A percentile compares a stretch with the other conserved stretches of the same genome.
Evolutionary conservation across 1,139 yeast genomes (phyloP).

Genomic region (Wickerhamomyces sp.): DNA sequence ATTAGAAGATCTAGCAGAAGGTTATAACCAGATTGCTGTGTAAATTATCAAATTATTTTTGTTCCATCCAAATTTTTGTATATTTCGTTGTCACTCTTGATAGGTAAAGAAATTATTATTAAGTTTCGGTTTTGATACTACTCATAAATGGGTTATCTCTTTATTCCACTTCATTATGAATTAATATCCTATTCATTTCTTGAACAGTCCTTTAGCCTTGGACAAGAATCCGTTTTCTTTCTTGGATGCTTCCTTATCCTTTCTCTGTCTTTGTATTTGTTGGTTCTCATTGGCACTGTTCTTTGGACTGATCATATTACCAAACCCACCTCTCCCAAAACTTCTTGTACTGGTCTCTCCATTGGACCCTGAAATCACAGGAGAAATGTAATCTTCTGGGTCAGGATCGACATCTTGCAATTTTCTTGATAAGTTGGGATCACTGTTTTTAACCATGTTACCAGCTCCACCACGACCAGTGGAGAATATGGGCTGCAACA

Average conservation of each 20-base stretch:
- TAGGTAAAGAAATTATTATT: no score
- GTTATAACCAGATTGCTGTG: slow-evolving; percentile 1
- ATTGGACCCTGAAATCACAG: slow-evolving; percentile 14
- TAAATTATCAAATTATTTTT: slow-evolving; percentile 8
- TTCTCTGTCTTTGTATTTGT: slow-evolving; percentile 16
- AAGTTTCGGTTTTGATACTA: not conserved
- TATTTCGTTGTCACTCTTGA: no score
- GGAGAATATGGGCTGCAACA: slow-evolving; percentile 52
- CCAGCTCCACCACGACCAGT: slow-evolving; percentile 86
- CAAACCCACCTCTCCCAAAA: slow-evolving; percentile 36
- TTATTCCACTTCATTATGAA: not conserved
- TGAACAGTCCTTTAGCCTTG: slow-evolving; percentile 24
- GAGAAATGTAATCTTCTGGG: slow-evolving; percentile 23
- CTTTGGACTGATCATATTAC: slow-evolving; percentile 35
- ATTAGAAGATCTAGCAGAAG: slow-evolving; percentile 68
- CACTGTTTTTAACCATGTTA: slow-evolving; percentile 63
- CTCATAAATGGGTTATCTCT: no score
- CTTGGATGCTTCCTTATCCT: slow-evolving; percentile 5
- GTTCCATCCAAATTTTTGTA: no score
- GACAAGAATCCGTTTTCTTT: slow-evolving; percentile 19
- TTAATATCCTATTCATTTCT: slow-evolving; percentile 5
- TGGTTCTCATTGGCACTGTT: slow-evolving; percentile 23
- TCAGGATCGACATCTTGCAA: slow-evolving; percentile 63
- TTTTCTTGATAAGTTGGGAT: slow-evolving; percentile 55
- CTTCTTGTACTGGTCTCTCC: slow-evolving; percentile 35